Conservation (phyloP, 371 early-diverging fungal species). For the Blyttiomyces sp. region DNA sequence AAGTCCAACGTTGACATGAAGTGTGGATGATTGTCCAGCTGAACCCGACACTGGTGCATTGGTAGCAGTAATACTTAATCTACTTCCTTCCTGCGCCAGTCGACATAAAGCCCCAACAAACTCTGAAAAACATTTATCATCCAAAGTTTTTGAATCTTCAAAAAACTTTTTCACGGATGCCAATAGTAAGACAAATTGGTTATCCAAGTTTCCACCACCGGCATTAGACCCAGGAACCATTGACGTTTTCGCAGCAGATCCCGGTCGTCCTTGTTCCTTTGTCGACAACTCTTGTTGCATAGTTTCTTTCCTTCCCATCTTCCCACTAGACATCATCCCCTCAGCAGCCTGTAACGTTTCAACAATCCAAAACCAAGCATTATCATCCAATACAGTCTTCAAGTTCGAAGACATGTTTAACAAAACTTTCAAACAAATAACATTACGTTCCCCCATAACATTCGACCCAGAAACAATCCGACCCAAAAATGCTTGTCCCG, state of each 20-base stretch:
- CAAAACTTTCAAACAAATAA: conserved; percentile 72
- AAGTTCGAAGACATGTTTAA: conserved; percentile 72
- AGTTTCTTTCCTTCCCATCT: no score
- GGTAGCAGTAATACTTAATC: no score
- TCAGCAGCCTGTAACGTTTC: conserved; percentile 88
- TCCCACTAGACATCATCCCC: conserved; percentile 49
- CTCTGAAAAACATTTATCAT: conserved; percentile 60
- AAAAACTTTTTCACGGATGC: conserved; percentile 61
- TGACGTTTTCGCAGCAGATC: no score
- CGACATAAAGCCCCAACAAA: conserved; percentile 70
- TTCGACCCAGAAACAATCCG: neutral
- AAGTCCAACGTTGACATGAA: no score
- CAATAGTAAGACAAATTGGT: conserved; percentile 24
- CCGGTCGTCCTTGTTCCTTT: no score
- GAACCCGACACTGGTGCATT: no score
- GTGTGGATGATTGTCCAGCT: no score
- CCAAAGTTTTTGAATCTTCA: conserved; percentile 65
- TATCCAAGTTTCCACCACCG: conserved; percentile 22
- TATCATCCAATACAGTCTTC: conserved; percentile 66
- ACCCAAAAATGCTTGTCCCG: conserved; percentile 1
- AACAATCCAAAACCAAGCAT: conserved; percentile 81
- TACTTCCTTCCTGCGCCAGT: no score
- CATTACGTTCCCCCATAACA: conserved; percentile 58
- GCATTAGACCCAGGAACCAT: no score
- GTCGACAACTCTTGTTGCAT: no score